Base-by-base conservation (phyloP, 768 basidiomycete species). In the Phaeolepiota aurea region DNA sequence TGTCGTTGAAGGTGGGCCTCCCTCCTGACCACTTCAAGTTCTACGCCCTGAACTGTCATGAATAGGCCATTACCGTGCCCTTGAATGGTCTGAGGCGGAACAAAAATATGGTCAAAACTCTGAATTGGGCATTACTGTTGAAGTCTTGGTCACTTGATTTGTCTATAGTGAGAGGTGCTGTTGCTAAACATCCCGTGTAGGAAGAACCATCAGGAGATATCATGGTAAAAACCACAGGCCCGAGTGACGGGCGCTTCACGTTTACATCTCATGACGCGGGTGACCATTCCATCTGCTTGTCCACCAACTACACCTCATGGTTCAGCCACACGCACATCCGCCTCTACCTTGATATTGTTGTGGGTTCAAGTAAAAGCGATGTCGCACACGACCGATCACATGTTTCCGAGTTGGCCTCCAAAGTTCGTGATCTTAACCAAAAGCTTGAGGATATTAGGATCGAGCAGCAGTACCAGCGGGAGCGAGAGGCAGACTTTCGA, bases 391-490 rank as follows among this genome's bases (percentile, higher is more conserved):
- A 94, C 64, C 75, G 89, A 20, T 77, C 74, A 7, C 91, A 93
- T 58, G 78, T 93, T 19, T 83, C 82, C 2, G 82, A 87, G 51
- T 66, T 93, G 23, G 83, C 88, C 0, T 55, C 72, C 36, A 90
- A 89, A 61, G 72, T 99, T 41, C 81, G 89, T 19, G 96, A 98
- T 53, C 69, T 99, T 46, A 99, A 98, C 63, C 74, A 80, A 54
- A 94, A 91, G 61, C 70, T 99, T 37, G 88, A 87, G 59, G 91
- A 94, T 52, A 85, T 98, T 41, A 74, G 90, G 34, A 71, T 91
- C 18, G 96, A 98, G 63, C 96, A 99, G 64, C 88, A 93, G 62
- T 99, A 97, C 57, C 94, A 98, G 67, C 74, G 96, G 32, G 94
- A 99, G 64, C 71, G 96, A 48, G 96, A 99, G 63, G 71, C 87